Evolutionary conservation across 129 eudicot species (phyloP), one percentile per base, ranked within the genome.

Genomic region (Helianthus tuberosus): DNA sequence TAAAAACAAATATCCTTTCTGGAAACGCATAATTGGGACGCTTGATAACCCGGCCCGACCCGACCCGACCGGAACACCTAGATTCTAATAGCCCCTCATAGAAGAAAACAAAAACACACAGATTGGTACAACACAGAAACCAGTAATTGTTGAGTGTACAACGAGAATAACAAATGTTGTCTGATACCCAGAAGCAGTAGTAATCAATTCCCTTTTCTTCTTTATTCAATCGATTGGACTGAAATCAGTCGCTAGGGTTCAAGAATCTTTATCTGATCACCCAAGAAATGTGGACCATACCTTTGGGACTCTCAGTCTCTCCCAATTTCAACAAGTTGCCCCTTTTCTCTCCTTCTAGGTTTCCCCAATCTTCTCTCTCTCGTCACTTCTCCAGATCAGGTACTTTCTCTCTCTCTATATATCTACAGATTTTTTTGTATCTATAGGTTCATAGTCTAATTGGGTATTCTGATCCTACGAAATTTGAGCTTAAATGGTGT

Each of bases 251-350:
- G 14, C 6, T 39, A 74, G 66, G 70, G 78, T 46, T 66, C 63
- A 23, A 46, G 50, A 68, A 48, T 36, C 59, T 48, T n/a, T 59
- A 69, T 77, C 69, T 60, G 44, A 59, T 68, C 13, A 69, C 68
- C 76, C 71, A 39, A 73, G 84, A 78, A 65, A 86, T 86, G 91
- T 79, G 82, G 88, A 77, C 86, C 78, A 48, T 78, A 63, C 86
- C 84, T 25, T 48, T 77, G 79, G 91, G 91, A 55, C 75, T 78
- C 53, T 78, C 82, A 43, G 57, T 77, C 75, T 81, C 89, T 71
- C 77, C 79, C 64, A 85, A 36, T 63, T 69, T 73, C 78, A 83
- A 76, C 67, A 80, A 69, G 23, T 75, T 83, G 47, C 83, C 83
- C 68, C 46, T 16, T 70, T 52, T 71, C 17, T 53, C 69, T 62